Evolutionary conservation across 306 rosid genomes (phyloP).

Genomic region (Quercus variabilis): DNA sequence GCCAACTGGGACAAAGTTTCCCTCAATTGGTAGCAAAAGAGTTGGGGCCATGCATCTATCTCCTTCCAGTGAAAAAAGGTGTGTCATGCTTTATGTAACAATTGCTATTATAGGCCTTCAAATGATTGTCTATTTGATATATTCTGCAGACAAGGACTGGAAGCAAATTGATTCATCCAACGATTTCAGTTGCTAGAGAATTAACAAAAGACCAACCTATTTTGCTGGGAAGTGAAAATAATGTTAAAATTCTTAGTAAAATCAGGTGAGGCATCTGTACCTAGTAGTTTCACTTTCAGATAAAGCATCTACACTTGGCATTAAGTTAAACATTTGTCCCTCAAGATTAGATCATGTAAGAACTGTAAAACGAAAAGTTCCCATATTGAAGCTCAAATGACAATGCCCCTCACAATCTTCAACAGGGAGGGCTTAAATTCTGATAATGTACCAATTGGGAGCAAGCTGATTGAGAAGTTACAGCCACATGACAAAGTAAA

Average conservation of each 20-base stretch:
- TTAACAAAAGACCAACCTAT: slow-evolving; percentile 27
- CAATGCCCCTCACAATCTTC: slow-evolving; percentile 31
- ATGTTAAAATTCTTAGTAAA: slow-evolving; percentile 22
- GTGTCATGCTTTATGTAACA: slow-evolving; percentile 23
- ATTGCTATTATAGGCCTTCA: slow-evolving; percentile 18
- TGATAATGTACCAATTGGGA: slow-evolving; percentile 28
- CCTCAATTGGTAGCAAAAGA: slow-evolving; percentile 34
- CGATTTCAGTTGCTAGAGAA: slow-evolving; percentile 33
- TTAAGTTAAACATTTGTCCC: not conserved
- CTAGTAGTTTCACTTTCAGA: not conserved
- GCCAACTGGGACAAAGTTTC: slow-evolving; percentile 34
- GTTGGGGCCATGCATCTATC: slow-evolving; percentile 31
- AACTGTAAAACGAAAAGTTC: not conserved
- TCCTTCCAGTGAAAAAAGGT: slow-evolving; percentile 40
- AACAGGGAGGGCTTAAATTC: slow-evolving; percentile 37
- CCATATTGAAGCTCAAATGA: not conserved
- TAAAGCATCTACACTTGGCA: slow-evolving; percentile 8
- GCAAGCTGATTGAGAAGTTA: slow-evolving; percentile 31
- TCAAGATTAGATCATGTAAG: slow-evolving; percentile 2
- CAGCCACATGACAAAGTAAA: slow-evolving; percentile 30
- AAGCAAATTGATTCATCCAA: slow-evolving; percentile 27
- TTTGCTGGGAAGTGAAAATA: slow-evolving; percentile 35
- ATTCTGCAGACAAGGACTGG: slow-evolving; percentile 33
- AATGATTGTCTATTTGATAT: slow-evolving; percentile 20
- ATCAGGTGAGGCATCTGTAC: slow-evolving; percentile 30